Conservation (phyloP, 345 rosid genomes). For the Murraya koenigii region DNA sequence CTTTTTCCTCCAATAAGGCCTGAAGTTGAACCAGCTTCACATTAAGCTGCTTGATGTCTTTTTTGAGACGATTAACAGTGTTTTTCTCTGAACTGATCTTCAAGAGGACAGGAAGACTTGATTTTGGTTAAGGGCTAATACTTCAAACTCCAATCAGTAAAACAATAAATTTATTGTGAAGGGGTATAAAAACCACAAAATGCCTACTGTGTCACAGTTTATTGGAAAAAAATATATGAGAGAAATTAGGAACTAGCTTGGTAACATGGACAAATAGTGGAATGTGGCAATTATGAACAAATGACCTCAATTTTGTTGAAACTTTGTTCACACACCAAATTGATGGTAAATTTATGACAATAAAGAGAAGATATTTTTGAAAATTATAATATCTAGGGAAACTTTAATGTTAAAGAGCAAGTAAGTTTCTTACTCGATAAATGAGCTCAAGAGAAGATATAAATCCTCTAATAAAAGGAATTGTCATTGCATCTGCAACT, state of each 20-base stretch:
- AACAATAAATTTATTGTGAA: slow-evolving; percentile 3
- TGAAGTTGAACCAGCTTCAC: slow-evolving; percentile 60
- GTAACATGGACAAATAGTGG: neutral
- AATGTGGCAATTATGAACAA: neutral
- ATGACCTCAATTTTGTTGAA: neutral
- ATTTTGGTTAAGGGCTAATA: slow-evolving; percentile 42
- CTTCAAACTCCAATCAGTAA: slow-evolving; percentile 8
- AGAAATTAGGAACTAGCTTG: neutral
- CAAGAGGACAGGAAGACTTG: slow-evolving; percentile 66
- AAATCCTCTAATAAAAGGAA: neutral
- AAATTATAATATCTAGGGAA: neutral
- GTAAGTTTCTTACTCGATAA: neutral
- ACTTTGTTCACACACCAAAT: neutral
- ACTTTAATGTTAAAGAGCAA: neutral
- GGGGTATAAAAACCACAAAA: neutral
- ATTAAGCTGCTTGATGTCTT: slow-evolving; percentile 58
- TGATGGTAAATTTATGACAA: neutral
- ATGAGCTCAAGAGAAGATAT: neutral
- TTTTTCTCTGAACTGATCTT: slow-evolving; percentile 59
- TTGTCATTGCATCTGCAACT: neutral
- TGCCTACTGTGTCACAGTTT: neutral
- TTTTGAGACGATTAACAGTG: slow-evolving; percentile 46
- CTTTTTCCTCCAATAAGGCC: slow-evolving; percentile 63
- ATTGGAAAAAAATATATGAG: neutral
- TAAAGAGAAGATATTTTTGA: neutral